Evolutionary conservation across 331 rosid genomes (phyloP).

Genomic region (Rosa hybrid): DNA sequence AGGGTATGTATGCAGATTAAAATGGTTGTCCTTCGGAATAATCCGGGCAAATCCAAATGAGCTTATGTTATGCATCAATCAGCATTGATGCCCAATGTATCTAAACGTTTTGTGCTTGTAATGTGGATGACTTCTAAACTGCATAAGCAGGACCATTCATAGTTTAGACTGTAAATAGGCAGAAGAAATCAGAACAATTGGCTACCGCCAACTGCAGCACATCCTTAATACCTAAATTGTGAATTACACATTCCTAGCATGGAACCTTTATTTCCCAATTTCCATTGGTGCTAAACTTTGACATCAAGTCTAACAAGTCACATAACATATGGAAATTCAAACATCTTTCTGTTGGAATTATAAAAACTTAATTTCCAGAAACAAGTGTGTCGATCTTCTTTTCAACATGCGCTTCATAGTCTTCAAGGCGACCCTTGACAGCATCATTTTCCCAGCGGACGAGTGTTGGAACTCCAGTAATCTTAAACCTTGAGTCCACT

Average conservation of each 20-base stretch:
- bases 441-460: constrained; percentile 71
- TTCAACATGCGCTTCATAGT: constrained; percentile 74
- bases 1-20: too few species aligned
- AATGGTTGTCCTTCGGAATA: too few species aligned
- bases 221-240: neutral
- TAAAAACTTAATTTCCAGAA: constrained; percentile 32
- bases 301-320: neutral
- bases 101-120: too few species aligned
- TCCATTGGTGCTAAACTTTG: neutral
- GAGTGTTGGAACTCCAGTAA: constrained; percentile 79
- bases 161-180: neutral
- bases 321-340: neutral
- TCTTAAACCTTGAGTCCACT: constrained; percentile 68
- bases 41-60: too few species aligned
- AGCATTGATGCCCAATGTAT: too few species aligned
- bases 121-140: too few species aligned
- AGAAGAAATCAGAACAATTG: neutral
- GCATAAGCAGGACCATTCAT: neutral
- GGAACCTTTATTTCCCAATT: neutral
- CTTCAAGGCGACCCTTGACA: constrained; percentile 76
- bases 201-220: neutral
- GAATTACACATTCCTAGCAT: neutral
- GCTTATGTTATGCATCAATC: neutral
- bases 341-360: neutral
- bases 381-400: constrained; percentile 68